Conservation (phyloP, 2,329 filamentous ascomycete genomes). For the Ascochyta lentis region DNA sequence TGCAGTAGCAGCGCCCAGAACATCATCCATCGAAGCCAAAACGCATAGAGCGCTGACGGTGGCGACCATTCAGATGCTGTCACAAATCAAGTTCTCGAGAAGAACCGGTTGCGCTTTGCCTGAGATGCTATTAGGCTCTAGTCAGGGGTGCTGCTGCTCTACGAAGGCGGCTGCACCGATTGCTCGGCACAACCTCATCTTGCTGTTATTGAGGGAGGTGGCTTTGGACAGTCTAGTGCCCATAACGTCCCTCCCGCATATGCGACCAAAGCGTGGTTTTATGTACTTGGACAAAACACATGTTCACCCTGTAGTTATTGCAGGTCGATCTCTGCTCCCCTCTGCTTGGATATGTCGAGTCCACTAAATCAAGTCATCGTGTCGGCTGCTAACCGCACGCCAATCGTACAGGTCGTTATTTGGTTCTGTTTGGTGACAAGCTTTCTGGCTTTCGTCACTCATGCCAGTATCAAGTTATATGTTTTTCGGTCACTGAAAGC, state of each 20-base stretch:
- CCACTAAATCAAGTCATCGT: constrained; percentile 22
- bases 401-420: constrained; percentile 33
- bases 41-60: background rate
- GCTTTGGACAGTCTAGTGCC: background rate
- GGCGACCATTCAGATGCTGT: background rate
- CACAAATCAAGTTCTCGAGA: background rate
- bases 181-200: background rate
- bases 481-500: constrained; percentile 21
- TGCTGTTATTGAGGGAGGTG: background rate
- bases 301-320: constrained; percentile 6
- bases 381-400: constrained; percentile 28
- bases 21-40: background rate
- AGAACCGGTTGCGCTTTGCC: background rate
- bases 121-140: background rate
- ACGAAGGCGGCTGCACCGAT: background rate
- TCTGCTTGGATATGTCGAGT: constrained; percentile 10
- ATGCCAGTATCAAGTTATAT: constrained; percentile 31
- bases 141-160: background rate
- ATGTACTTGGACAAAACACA: constrained; percentile 6
- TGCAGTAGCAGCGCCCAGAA: background rate
- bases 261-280: background rate
- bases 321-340: background rate
- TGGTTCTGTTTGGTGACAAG: constrained; percentile 30
- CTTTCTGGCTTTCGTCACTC: constrained; percentile 27
- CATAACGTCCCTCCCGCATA: background rate